phyloP scores from a whole-genome alignment of 257 asterid species.

The Lycium barbarum region DNA sequence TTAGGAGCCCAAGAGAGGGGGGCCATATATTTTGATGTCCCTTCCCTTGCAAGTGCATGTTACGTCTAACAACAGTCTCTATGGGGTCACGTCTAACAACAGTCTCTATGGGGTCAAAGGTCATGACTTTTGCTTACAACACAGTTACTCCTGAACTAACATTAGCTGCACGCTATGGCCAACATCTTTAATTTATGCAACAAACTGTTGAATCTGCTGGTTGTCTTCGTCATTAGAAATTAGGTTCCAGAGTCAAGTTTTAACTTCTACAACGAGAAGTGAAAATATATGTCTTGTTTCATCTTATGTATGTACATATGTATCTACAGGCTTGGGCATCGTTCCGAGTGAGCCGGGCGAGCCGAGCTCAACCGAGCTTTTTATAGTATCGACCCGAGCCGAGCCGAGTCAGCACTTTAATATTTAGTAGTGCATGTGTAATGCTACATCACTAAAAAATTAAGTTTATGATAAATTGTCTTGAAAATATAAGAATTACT shows the following conservation, averaged over 20 bases:
- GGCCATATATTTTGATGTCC: too few species aligned
- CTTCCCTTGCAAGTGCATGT: conserved; percentile 28
- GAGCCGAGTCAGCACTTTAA: not conserved
- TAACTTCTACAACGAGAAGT: too few species aligned
- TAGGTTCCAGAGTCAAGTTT: too few species aligned
- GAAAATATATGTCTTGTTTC: too few species aligned
- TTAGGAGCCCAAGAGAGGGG: too few species aligned
- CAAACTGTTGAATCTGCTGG: not conserved
- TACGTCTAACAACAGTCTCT: conserved; percentile 9
- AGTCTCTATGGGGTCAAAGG: conserved; percentile 17
- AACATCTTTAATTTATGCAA: not conserved
- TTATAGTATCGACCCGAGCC: not conserved
- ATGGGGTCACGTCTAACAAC: conserved; percentile 21
- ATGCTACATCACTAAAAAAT: not conserved
- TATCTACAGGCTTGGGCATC: too few species aligned
- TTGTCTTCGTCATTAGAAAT: too few species aligned
- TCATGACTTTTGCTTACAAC: not conserved
- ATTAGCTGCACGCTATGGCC: not conserved
- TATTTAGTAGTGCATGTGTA: not conserved
- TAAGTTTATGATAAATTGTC: not conserved
- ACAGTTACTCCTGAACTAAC: not conserved
- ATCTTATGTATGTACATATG: too few species aligned
- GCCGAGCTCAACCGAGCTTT: not conserved
- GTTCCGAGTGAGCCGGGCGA: too few species aligned
- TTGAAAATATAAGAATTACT: not conserved